These are phyloP conservation scores for Cryphonectria parasitica DNA, from an alignment of 2,329 filamentous ascomycete species.

Conservation along the genomic window DNA sequence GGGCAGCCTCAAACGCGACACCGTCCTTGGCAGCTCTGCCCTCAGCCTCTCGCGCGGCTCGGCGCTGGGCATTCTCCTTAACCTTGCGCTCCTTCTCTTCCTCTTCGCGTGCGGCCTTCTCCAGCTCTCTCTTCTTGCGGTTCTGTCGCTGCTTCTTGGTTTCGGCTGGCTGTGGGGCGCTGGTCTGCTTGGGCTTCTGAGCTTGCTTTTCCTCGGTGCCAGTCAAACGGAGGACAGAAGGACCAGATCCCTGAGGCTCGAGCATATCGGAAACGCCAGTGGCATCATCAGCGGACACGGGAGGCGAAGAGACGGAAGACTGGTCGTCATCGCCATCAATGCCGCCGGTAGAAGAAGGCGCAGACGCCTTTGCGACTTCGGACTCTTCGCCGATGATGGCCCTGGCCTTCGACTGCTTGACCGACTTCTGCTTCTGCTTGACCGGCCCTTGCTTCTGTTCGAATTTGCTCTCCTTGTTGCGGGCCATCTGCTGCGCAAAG, in stretches of 20 bases:
- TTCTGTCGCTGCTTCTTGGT: slow-evolving; percentile 97
- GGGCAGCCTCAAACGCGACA: slow-evolving; percentile 56
- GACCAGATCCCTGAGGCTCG: slow-evolving; percentile 68
- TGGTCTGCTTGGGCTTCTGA: slow-evolving; percentile 64
- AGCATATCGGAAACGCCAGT: slow-evolving; percentile 91
- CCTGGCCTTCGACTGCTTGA: slow-evolving; percentile 70
- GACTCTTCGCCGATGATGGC: slow-evolving; percentile 48
- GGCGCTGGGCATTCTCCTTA: slow-evolving; percentile 80
- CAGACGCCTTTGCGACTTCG: slow-evolving; percentile 56
- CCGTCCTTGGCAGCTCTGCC: slow-evolving; percentile 85
- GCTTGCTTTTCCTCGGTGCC: slow-evolving; percentile 58
- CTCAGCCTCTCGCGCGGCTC: slow-evolving; percentile 78
- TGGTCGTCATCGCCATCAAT: slow-evolving; percentile 82
- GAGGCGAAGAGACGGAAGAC: slow-evolving; percentile 71
- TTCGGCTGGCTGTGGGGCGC: slow-evolving; percentile 70
- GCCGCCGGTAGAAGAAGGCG: slow-evolving; percentile 71
- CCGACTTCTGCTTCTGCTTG: slow-evolving; percentile 71
- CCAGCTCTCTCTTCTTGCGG: slow-evolving; percentile 81
- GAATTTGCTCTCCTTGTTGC: slow-evolving; percentile 68
- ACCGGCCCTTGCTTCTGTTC: slow-evolving; percentile 71
- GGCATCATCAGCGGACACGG: slow-evolving; percentile 58
- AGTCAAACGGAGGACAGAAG: slow-evolving; percentile 79
- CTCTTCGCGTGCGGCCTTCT: slow-evolving; percentile 74
- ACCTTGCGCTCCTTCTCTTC: slow-evolving; percentile 78
- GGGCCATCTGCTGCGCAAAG: slow-evolving; percentile 75